Percentiles rank a stretch among this genome's conserved stretches.
Evolutionary conservation across 345 rosid species (phyloP).

Genomic region (Bretschneidera sinensis): DNA sequence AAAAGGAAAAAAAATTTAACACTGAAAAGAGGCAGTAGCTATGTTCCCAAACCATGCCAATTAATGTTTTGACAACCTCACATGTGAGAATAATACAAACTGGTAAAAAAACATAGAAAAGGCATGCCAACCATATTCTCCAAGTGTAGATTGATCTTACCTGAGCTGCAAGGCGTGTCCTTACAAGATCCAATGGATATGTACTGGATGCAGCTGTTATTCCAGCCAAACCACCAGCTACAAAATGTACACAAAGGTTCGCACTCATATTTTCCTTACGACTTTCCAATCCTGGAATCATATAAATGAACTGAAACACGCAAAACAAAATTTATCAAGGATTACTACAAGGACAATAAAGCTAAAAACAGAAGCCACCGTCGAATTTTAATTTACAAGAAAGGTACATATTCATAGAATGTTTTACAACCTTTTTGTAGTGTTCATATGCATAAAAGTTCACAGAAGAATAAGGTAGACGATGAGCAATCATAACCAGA

Average conservation of each 20-base stretch:
- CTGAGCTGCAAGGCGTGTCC: conserved; percentile 98
- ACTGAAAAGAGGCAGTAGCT: too few species aligned
- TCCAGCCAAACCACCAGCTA: conserved; percentile 92
- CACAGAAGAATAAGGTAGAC: conserved; percentile 88
- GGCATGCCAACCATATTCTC: background rate
- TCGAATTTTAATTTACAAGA: too few species aligned
- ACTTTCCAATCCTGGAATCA: conserved; percentile 47
- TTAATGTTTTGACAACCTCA: too few species aligned
- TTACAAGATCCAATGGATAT: conserved; percentile 95
- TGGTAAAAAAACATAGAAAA: background rate
- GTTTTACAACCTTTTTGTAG: conserved; percentile 41
- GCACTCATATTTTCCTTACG: conserved; percentile 41
- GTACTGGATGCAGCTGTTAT: conserved; percentile 93
- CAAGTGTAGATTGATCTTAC: conserved; percentile 22
- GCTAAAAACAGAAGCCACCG: background rate
- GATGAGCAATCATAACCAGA: conserved; percentile 87
- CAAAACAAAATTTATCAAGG: background rate
- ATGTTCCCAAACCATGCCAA: too few species aligned
- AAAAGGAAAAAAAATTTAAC: too few species aligned
- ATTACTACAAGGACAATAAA: conserved; percentile 1
- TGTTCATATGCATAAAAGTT: conserved; percentile 87
- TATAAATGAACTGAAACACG: conserved; percentile 51
- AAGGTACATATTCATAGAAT: background rate
- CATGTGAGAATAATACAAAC: too few species aligned
- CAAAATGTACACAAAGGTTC: conserved; percentile 62